Base-by-base conservation (phyloP, 1,284 basidiomycete species). In the Phellopilus nigrolimitatus region DNA sequence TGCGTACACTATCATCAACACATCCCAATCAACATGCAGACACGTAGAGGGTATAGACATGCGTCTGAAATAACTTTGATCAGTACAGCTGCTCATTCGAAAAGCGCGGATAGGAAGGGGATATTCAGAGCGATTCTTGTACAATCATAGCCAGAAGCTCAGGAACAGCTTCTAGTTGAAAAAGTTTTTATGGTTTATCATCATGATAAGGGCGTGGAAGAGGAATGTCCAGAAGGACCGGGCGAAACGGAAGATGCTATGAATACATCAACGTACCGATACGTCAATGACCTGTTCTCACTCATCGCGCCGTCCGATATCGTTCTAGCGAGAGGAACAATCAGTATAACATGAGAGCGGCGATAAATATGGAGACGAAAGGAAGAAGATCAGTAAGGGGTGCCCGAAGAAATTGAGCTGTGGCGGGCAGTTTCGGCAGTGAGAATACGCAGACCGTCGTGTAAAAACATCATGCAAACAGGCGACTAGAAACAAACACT, bases 131-230 rank as follows among this genome's bases (percentile, higher is more conserved):
- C 19, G 31, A 51, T 56, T 57, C 56, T 49, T 24, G 57, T 71
- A 55, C 67, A 78, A 79, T 84, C 83, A 77, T 72, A 50, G 78
- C 78, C 72, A 27, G 63, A 72, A 73, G 77, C 80, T 86, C 77
- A 83, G 78, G 66, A 86, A 86, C 84, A 86, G 84, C 82, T 84
- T 86, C 84, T 86, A 86, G 84, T 86, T 84, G 83, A 84, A 83
- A 70, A 66, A 74, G n/a, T n/a, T 69, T 70, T 70, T 72, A 66
- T 57, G 53, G 47, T 49, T 39, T 54, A 60, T 52, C 71, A 69
- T 79, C 76, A 59, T 60, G 31, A 53, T 40, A 40, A n/a, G n/a
- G n/a, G n/a, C n/a, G n/a, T n/a, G n/a, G n/a, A n/a, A n/a, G n/a
- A n/a, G n/a, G n/a, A n/a, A n/a, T n/a, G n/a, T n/a, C n/a, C n/a